These are phyloP conservation scores for Carex cristatella DNA, from an alignment of 176 grass and related monocot species.

Conservation along the genomic window DNA sequence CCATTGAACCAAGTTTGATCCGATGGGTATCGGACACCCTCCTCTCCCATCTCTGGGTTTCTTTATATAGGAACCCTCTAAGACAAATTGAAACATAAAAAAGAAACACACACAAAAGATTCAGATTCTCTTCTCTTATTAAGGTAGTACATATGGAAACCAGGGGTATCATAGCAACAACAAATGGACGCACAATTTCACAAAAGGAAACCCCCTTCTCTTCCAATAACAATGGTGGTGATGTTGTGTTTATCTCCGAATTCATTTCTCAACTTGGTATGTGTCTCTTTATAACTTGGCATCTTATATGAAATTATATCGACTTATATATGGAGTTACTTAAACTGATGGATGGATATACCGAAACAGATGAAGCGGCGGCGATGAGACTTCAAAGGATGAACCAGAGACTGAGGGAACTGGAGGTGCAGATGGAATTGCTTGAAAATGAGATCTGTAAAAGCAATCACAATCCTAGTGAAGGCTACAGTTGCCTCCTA, in stretches of 20 bases:
- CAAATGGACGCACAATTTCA: neutral
- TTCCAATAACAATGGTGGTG: slow-evolving; percentile 6
- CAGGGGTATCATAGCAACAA: neutral
- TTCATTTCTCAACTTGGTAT: slow-evolving; percentile 22
- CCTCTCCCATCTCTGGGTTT: neutral
- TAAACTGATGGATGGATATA: neutral
- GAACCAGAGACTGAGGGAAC: slow-evolving; percentile 15
- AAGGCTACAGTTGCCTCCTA: neutral
- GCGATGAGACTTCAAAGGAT: slow-evolving; percentile 13
- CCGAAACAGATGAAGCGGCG: neutral
- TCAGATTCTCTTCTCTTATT: neutral
- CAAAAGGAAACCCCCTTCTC: neutral
- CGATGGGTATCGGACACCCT: too few species aligned
- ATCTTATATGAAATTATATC: neutral
- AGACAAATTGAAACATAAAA: neutral
- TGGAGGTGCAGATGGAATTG: slow-evolving; percentile 21
- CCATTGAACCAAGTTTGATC: too few species aligned
- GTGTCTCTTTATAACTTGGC: neutral
- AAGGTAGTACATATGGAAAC: neutral
- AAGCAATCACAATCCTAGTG: neutral
- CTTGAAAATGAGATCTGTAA: slow-evolving; percentile 15
- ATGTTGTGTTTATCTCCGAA: neutral
- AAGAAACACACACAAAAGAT: neutral
- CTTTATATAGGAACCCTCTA: neutral
- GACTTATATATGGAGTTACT: neutral